Evolutionary conservation across 1,284 basidiomycete genomes (phyloP).

Genomic region (Tausonia pullulans): DNA sequence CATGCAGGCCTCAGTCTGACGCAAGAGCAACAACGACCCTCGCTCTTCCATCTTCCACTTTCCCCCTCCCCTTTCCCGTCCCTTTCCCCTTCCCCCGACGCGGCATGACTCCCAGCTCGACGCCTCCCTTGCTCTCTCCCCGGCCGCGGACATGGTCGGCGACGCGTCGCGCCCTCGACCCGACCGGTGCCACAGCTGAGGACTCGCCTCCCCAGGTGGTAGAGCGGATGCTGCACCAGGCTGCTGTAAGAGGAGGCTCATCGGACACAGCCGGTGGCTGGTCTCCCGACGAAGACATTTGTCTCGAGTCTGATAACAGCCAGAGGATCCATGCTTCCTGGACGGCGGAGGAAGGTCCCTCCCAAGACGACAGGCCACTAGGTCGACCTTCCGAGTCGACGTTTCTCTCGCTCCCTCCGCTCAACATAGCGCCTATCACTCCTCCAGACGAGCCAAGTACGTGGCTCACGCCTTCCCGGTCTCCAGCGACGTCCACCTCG

Average conservation of each 20-base stretch:
- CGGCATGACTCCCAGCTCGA: background rate
- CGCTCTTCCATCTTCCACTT: background rate
- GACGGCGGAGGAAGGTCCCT: background rate
- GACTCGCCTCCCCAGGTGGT: background rate
- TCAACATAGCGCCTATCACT: background rate
- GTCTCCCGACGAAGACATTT: background rate
- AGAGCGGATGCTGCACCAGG: background rate
- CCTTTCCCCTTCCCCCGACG: background rate
- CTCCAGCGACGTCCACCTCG: background rate
- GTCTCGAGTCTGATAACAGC: background rate
- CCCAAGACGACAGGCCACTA: background rate
- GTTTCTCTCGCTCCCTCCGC: background rate
- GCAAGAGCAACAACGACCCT: too few relatives aligned
- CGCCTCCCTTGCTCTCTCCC: background rate
- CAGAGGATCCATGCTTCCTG: background rate
- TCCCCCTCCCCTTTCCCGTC: background rate
- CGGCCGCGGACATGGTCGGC: slow-evolving; percentile 1
- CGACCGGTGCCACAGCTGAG: background rate
- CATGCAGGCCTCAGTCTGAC: too few relatives aligned
- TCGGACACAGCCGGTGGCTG: background rate
- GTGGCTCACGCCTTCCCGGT: background rate
- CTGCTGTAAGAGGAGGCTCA: background rate
- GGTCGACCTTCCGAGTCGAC: background rate
- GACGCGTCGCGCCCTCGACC: background rate
- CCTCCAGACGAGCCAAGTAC: background rate